Conservation (phyloP, 2,329 filamentous ascomycete genomes). For the Botrytis aclada region DNA sequence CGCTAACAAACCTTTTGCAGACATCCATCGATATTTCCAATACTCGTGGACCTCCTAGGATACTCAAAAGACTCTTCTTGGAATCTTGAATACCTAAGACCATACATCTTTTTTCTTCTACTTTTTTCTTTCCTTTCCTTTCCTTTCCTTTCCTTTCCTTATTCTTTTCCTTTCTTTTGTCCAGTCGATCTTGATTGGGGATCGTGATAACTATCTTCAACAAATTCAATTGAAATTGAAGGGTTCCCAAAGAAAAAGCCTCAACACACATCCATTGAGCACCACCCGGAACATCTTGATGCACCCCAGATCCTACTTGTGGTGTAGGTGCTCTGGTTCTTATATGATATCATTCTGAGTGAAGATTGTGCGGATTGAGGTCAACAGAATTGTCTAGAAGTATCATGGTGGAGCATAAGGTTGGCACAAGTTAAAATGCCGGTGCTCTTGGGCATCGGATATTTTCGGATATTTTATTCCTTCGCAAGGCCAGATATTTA, state of each 20-base stretch:
- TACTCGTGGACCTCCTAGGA: neutral
- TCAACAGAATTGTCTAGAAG: neutral
- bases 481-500: neutral
- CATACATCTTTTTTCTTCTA: neutral
- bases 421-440: neutral
- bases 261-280: no score
- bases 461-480: neutral
- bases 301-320: neutral
- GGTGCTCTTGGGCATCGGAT: neutral
- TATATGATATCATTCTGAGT: neutral
- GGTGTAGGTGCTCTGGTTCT: neutral
- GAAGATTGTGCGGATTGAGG: neutral
- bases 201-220: neutral
- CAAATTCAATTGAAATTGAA: neutral
- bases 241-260: neutral
- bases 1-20: neutral
- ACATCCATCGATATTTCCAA: neutral
- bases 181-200: neutral
- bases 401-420: neutral
- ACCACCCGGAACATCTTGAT: neutral
- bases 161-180: neutral
- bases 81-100: neutral
- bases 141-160: neutral
- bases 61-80: neutral
- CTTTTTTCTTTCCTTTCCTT: neutral